Evolutionary conservation across 352 stramenopile genomes (phyloP), one percentile per base, ranked within the genome.

Genomic region (Halophytophthora polymorphica): DNA sequence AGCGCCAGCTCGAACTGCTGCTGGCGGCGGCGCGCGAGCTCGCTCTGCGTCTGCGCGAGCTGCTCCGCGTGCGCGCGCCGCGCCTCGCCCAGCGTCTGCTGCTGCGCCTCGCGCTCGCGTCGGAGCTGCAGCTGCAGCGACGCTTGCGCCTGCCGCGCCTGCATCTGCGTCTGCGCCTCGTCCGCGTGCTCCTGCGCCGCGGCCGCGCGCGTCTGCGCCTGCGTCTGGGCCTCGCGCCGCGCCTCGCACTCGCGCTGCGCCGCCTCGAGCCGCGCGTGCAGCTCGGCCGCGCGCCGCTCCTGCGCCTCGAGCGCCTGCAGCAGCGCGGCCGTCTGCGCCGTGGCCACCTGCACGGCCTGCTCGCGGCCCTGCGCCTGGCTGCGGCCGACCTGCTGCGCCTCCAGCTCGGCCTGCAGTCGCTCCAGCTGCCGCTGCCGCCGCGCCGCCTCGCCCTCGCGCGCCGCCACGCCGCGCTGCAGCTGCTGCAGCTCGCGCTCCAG

Each of bases 1-100:
- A 88, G 53, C 19, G 78, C 84, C 14, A 92, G 69, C n/a, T 92
- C 82, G 48, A 89, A 92, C 40, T 92, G 78, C 37, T 86, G 88
- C 45, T 81, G 89, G 13, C 82, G 70, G 1, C 82, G 66, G 68
- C 86, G 74, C 0, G 90, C 71, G 0, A 92, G 54, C 64, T 92
- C 82, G 11, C 61, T 81, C 47, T 90, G 74, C 29, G 86, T 62
- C 34, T 79, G 74, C 17, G 90, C 78, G 3, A 85, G 66, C 53
- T 85, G 66, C 23, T 88, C 53, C 29, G 87, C 71, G n/a, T 74
- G 65, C 14, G 69, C 61, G n/a, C 81, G 39, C 6, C 71, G 73
- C 38, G 64, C 64, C 7, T 45, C 53, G 1, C 66, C 50, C 21
- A 90, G 33, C 17, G 90, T 77, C 2, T 76, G 53, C 19, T 83